Base-by-base conservation (phyloP, 306 rosid genomes). In the Citrullus colocynthis region DNA sequence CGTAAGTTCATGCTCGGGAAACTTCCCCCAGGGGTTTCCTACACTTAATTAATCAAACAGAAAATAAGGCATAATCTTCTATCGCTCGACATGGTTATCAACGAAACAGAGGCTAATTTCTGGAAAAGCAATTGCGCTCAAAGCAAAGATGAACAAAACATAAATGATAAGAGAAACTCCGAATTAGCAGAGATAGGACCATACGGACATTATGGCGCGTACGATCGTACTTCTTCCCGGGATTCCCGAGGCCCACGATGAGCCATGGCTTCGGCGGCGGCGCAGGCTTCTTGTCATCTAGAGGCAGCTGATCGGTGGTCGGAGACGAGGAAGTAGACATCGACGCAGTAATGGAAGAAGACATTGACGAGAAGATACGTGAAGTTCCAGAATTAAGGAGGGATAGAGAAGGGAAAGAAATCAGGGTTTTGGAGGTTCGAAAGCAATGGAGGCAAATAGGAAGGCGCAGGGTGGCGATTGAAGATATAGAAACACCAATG, bases 181-280 rank as follows among this genome's bases (percentile, higher is more conserved):
- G 59, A 74, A 51, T 16, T 30, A 73, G 17, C 34, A 34, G 63
- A 52, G 49, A 74, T 74, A 59, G 79, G 39, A 61, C 9, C 72
- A 61, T 64, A 78, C 81, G 51, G 76, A 78, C 81, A 78, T 66
- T 67, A 45, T 78, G 81, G 65, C 81, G 81, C 28, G 81, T 78
- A 55, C 76, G 28, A 42, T 78, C 81, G 51, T 54, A 78, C 67
- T 37, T 78, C 81, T 78, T 78, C 30, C 81, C 81, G 11, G 81
- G 81, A 18, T 78, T 78, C 6, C 81, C 81, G 10, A 66, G 81
- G 55, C 81, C 81, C 4, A 78, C 81, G 18, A 78, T 66, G 17
- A 78, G 81, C 81, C 81, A 78, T 21, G 81, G 81, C 42, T 34
- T 54, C 32, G 34, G 81, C 76, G 66, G 76, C 44, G 81, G 81